Evolutionary conservation across 2,329 filamentous ascomycete species (phyloP).

Genomic region (Sporothrix euskadiensis): DNA sequence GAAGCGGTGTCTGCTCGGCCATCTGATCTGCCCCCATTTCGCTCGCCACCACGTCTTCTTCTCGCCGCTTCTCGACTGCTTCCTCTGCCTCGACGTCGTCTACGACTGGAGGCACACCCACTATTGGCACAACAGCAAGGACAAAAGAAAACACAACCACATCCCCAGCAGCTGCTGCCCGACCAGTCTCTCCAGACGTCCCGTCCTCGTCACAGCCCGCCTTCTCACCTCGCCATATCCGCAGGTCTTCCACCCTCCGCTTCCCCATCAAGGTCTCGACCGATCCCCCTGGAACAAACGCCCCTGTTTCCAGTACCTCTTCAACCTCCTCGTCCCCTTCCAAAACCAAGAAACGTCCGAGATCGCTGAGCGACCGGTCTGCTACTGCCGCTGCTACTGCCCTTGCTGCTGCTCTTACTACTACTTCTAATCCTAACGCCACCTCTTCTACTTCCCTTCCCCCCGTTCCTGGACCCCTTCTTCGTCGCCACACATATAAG

Average conservation of each 20-base stretch:
- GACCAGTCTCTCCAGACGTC: conserved; percentile 4
- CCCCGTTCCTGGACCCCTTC: conserved; percentile 6
- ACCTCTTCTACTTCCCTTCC: neutral
- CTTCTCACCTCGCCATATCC: conserved; percentile 27
- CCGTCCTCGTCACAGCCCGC: conserved; percentile 18
- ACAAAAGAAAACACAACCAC: conserved; percentile 2
- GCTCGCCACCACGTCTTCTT: conserved; percentile 31
- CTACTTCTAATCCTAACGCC: neutral
- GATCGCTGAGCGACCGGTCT: conserved; percentile 31
- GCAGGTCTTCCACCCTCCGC: conserved; percentile 32
- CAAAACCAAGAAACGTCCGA: conserved; percentile 27
- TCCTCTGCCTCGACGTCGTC: conserved; percentile 30
- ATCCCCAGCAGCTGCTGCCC: neutral
- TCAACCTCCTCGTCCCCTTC: conserved; percentile 2
- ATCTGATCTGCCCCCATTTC: neutral
- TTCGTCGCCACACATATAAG: conserved; percentile 29
- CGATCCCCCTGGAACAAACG: conserved; percentile 25
- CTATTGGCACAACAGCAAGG: conserved; percentile 12
- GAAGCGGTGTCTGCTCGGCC: conserved; percentile 10
- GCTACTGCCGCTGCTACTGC: conserved; percentile 24
- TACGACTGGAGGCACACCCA: conserved; percentile 26
- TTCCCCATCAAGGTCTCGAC: conserved; percentile 32
- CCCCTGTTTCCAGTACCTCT: conserved; percentile 15
- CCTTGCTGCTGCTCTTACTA: conserved; percentile 17
- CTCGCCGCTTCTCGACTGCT: conserved; percentile 30